Base-by-base conservation (phyloP, 2,329 filamentous ascomycete genomes). In the Beauveria sp. region DNA sequence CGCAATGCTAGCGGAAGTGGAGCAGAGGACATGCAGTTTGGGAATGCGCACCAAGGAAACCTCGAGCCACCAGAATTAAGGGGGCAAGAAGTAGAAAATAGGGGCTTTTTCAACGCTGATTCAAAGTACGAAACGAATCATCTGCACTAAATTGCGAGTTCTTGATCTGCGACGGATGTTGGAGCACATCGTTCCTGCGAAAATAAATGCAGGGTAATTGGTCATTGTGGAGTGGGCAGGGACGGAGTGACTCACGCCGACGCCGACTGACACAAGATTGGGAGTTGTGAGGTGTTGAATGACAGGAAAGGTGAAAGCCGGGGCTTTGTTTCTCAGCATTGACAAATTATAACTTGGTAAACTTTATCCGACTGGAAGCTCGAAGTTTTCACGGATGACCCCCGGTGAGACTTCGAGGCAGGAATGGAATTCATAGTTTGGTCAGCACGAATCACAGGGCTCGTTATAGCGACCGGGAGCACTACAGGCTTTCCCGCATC, bases 161-260 rank as follows among this genome's bases (percentile, higher is more conserved):
- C 34, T 40, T 54, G 42, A 54, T 26, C 40, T 53, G 5, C 16
- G 4, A 16, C 9, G 8, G 9, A 14, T 14, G 26, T 26, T 53
- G 28, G 10, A 48, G 28, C 38, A 7, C 18, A 20, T 42, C 4
- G 9, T 18, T 18, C 26, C 31, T 14, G 12, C 28, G 1, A 14
- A 3, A 24, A 20, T 3, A 20, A 24, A 28, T 49, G 16, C 24
- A 55, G 50, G 59, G 51, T 43, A 55, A 24, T 12, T 49, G 20
- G 42, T 22, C 5, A 40, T 20, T 38, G 59, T 49, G 59, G 59
- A 42, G 59, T 22, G 10, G 22, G 20, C 8, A 10, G 10, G 16
- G 12, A 22, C 43, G 51, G 49, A 26, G 62, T 66, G 65, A 66
- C 63, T 66, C 65, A 66, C 65, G 61, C 65, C 65, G 65, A 57